Evolutionary conservation across 352 stramenopile genomes (phyloP).

Genomic region (Pythium myriotylum): DNA sequence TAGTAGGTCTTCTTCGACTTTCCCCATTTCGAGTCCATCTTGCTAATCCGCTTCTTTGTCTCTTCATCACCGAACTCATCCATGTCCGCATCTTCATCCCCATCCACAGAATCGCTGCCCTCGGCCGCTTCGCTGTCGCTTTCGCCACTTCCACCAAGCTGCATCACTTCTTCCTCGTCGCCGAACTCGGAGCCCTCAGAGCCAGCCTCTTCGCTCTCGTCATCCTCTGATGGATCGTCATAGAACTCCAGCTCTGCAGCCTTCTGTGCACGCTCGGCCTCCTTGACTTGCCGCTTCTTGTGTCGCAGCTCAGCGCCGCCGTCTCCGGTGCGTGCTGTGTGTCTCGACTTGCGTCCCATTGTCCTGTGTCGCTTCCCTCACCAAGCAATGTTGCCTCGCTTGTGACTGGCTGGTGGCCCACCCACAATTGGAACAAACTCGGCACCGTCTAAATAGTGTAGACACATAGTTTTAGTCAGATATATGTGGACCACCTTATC

Average conservation of each 20-base stretch:
- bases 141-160: slow-evolving; percentile 49
- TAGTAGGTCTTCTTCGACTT: slow-evolving; percentile 89
- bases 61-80: slow-evolving; percentile 57
- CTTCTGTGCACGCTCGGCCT: slow-evolving; percentile 59
- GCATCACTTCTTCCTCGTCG: slow-evolving; percentile 70
- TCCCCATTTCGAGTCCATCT: slow-evolving; percentile 87
- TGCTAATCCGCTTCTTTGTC: slow-evolving; percentile 69
- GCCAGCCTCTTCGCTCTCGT: slow-evolving; percentile 56
- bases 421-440: slow-evolving; percentile 17
- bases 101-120: slow-evolving; percentile 41
- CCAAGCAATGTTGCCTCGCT: slow-evolving; percentile 29
- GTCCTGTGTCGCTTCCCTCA: slow-evolving; percentile 18
- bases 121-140: slow-evolving; percentile 45
- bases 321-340: slow-evolving; percentile 76
- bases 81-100: slow-evolving; percentile 46
- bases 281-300: slow-evolving; percentile 66
- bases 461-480: too few relatives aligned
- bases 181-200: slow-evolving; percentile 65
- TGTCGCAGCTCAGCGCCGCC: slow-evolving; percentile 72
- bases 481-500: too few relatives aligned
- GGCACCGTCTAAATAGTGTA: slow-evolving; percentile 1
- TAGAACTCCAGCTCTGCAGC: slow-evolving; percentile 82
- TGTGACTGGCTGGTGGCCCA: slow-evolving; percentile 35
- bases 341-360: slow-evolving; percentile 76
- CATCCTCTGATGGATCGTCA: slow-evolving; percentile 81